These are phyloP conservation scores for Datisca glomerata DNA, from an alignment of 306 rosid species.

Conservation along the genomic window DNA sequence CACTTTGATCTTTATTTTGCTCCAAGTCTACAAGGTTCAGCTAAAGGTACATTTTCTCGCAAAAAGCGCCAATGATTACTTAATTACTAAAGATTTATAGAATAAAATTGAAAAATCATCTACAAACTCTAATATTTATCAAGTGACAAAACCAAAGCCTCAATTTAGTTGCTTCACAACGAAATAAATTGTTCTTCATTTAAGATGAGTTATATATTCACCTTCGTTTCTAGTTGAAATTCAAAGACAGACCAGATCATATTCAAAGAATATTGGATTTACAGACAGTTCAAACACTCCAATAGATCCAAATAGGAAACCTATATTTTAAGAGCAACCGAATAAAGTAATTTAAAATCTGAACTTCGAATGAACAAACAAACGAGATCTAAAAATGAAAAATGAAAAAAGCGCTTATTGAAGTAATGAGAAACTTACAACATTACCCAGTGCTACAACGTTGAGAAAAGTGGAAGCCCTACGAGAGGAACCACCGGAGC, in stretches of 20 bases:
- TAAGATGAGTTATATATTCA: neutral
- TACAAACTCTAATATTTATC: too few relatives aligned
- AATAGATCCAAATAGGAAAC: constrained; percentile 1
- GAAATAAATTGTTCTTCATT: too few relatives aligned
- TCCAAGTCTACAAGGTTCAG: too few relatives aligned
- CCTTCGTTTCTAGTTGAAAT: neutral
- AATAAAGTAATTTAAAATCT: neutral
- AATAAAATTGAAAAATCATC: too few relatives aligned
- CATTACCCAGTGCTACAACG: constrained; percentile 89
- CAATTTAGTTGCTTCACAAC: too few relatives aligned
- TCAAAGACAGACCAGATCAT: neutral
- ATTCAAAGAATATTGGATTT: neutral
- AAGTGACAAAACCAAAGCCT: too few relatives aligned
- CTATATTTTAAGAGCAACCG: constrained; percentile 14
- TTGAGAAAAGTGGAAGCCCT: constrained; percentile 81
- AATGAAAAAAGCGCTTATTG: neutral
- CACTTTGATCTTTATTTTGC: too few relatives aligned
- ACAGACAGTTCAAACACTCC: constrained; percentile 1
- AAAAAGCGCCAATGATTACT: too few relatives aligned
- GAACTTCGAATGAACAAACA: neutral
- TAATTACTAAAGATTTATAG: too few relatives aligned
- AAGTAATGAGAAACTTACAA: constrained; percentile 43
- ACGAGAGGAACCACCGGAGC: constrained; percentile 36
- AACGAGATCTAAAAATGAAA: neutral
- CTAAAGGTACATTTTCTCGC: too few relatives aligned